Conservation (phyloP, 2,329 filamentous ascomycete genomes). For the Colletotrichum shisoi region DNA sequence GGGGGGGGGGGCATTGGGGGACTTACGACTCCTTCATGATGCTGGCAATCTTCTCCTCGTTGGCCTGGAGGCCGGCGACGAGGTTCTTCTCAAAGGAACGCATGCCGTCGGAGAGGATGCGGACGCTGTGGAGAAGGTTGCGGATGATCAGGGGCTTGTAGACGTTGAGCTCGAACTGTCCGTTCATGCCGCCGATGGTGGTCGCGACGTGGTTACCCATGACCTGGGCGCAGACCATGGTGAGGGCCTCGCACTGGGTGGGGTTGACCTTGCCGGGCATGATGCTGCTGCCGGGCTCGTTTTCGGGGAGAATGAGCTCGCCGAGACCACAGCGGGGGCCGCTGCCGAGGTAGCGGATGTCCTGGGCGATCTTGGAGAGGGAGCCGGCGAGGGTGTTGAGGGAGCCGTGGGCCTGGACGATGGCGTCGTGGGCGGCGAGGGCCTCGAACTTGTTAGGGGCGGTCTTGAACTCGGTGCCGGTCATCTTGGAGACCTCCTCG, state of each 20-base stretch:
- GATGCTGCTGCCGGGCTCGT: slow-evolving; percentile 96
- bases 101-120: slow-evolving; percentile 92
- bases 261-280: slow-evolving; percentile 99
- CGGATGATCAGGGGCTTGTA: slow-evolving; percentile 97
- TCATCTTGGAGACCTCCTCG: slow-evolving; percentile 88
- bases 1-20: slow-evolving; percentile 24
- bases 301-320: slow-evolving; percentile 92
- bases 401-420: slow-evolving; percentile 91
- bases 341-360: slow-evolving; percentile 95
- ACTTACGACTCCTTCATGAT: slow-evolving; percentile 93
- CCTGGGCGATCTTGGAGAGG: slow-evolving; percentile 97
- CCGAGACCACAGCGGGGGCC: slow-evolving; percentile 95
- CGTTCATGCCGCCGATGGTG: slow-evolving; percentile 94
- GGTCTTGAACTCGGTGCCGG: slow-evolving; percentile 90
- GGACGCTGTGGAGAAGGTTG: slow-evolving; percentile 91
- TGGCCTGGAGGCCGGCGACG: slow-evolving; percentile 85
- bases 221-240: slow-evolving; percentile 97
- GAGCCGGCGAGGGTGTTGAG: slow-evolving; percentile 92
- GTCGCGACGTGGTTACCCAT: slow-evolving; percentile 96
- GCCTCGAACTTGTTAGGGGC: slow-evolving; percentile 99
- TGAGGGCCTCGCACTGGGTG: slow-evolving; percentile 96
- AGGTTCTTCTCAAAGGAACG: slow-evolving; percentile 94
- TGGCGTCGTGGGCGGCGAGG: slow-evolving; percentile 91
- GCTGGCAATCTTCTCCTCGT: slow-evolving; percentile 88
- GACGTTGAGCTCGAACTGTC: slow-evolving; percentile 98